phyloP scores from a whole-genome alignment of 164 flowering plant genomes.

The Cinnamomum micranthum region DNA sequence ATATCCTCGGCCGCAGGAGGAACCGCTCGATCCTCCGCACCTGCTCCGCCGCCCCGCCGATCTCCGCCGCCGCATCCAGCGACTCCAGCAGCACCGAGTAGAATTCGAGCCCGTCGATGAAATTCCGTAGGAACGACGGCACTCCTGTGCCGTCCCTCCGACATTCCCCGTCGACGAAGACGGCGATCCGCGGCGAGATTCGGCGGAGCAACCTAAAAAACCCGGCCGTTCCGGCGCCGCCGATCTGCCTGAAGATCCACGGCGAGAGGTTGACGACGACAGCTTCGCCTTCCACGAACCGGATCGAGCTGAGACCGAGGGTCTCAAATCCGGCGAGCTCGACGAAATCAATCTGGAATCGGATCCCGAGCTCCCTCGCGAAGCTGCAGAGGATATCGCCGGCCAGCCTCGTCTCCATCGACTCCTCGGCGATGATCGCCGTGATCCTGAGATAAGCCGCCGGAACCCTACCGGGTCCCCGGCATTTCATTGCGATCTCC shows the following conservation, averaged over 20 bases:
- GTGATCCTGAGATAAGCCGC: constrained; percentile 53
- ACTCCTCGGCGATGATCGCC: constrained; percentile 60
- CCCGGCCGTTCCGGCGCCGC: constrained; percentile 14
- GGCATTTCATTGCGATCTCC: constrained; percentile 53
- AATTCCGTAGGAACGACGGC: constrained; percentile 19
- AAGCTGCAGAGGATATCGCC: constrained; percentile 62
- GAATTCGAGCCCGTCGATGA: constrained; percentile 57
- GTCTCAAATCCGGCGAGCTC: constrained; percentile 18
- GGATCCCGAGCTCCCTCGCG: constrained; percentile 58
- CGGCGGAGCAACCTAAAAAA: constrained; percentile 54
- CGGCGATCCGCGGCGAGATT: constrained; percentile 47
- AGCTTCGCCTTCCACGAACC: constrained; percentile 59
- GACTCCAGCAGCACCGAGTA: constrained; percentile 74
- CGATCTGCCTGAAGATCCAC: constrained; percentile 41
- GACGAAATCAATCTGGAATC: constrained; percentile 60
- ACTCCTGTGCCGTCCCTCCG: constrained; percentile 20
- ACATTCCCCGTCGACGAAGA: constrained; percentile 61
- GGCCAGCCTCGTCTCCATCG: constrained; percentile 47
- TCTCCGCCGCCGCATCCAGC: constrained; percentile 50
- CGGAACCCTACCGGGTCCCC: neutral
- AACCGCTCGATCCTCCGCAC: constrained; percentile 55
- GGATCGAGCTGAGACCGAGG: constrained; percentile 38
- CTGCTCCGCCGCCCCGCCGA: constrained; percentile 35
- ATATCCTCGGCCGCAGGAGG: constrained; percentile 56
- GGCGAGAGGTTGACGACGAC: constrained; percentile 59